Conservation (phyloP, 2,329 filamentous ascomycete species). For the Exophiala bonariae region DNA sequence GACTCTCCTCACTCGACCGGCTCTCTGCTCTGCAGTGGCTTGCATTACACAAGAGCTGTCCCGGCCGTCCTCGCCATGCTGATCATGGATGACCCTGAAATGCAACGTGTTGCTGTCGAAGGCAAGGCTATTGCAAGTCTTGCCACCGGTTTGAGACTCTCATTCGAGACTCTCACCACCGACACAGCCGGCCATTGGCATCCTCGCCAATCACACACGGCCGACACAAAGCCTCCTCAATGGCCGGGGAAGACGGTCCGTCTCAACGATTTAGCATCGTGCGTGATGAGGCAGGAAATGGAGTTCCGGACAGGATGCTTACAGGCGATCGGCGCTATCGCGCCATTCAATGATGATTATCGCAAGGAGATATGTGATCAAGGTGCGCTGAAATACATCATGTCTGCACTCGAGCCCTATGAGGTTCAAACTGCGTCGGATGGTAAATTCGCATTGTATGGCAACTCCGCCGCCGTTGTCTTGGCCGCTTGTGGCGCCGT, state of each 20-base stretch:
- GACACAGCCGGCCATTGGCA: slow-evolving; percentile 25
- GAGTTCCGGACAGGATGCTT: slow-evolving; percentile 74
- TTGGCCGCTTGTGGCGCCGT: slow-evolving; percentile 82
- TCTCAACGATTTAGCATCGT: no score
- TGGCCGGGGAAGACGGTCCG: no score
- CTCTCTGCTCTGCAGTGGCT: slow-evolving; percentile 27
- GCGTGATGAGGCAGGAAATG: slow-evolving; percentile 65
- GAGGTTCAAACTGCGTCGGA: slow-evolving; percentile 20
- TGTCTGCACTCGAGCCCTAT: slow-evolving; percentile 73
- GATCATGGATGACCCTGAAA: slow-evolving; percentile 71
- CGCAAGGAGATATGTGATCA: slow-evolving; percentile 79
- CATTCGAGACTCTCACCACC: slow-evolving; percentile 61
- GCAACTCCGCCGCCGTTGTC: slow-evolving; percentile 77
- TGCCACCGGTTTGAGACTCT: slow-evolving; percentile 64
- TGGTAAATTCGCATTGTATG: slow-evolving; percentile 41
- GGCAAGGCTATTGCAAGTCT: slow-evolving; percentile 62
- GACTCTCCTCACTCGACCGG: slow-evolving; percentile 30
- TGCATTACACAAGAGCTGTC: slow-evolving; percentile 53
- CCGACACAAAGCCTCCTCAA: no score
- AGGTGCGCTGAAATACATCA: slow-evolving; percentile 77
- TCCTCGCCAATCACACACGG: slow-evolving; percentile 17
- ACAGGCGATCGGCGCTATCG: slow-evolving; percentile 77
- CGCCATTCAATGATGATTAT: slow-evolving; percentile 78
- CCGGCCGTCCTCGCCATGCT: slow-evolving; percentile 76
- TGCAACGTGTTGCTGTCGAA: slow-evolving; percentile 82